Conservation (phyloP, 108 stramenopile genomes). For the Cylindrotheca fusiformis region DNA sequence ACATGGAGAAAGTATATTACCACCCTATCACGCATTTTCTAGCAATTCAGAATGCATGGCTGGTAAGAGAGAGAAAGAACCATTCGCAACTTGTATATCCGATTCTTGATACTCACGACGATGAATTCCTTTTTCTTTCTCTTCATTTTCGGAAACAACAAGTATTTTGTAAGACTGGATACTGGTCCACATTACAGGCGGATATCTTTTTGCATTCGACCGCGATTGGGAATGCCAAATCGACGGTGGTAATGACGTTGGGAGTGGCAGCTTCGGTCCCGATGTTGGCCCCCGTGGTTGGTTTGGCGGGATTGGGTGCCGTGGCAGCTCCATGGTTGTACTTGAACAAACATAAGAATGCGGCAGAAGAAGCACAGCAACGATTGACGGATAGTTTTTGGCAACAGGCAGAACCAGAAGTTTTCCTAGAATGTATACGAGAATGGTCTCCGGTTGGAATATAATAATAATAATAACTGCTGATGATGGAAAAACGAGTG, state of each 20-base stretch:
- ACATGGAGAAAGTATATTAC: conserved; percentile 22
- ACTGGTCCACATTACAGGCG: conserved; percentile 50
- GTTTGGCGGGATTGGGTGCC: conserved; percentile 54
- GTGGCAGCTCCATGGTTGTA: conserved; percentile 57
- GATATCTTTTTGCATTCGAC: conserved; percentile 41
- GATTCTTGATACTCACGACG: no score
- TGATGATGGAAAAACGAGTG: no score
- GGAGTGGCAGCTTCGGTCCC: conserved; percentile 49
- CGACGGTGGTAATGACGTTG: conserved; percentile 38
- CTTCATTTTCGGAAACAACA: no score
- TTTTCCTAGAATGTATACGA: conserved; percentile 61
- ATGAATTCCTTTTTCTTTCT: not conserved
- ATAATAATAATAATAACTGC: no score
- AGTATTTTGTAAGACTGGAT: conserved; percentile 69
- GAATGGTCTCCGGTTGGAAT: no score
- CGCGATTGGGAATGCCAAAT: conserved; percentile 65
- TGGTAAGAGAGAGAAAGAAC: no score
- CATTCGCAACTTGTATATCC: not conserved
- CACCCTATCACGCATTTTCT: conserved; percentile 37
- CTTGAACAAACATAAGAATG: conserved; percentile 33
- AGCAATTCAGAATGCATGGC: conserved; percentile 57
- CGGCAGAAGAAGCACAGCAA: conserved; percentile 48
- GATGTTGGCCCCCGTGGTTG: conserved; percentile 65
- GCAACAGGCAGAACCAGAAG: conserved; percentile 55
- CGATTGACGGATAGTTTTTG: conserved; percentile 58